Base-by-base conservation (phyloP, 495 filamentous ascomycete species). In the Tuber magnatum region DNA sequence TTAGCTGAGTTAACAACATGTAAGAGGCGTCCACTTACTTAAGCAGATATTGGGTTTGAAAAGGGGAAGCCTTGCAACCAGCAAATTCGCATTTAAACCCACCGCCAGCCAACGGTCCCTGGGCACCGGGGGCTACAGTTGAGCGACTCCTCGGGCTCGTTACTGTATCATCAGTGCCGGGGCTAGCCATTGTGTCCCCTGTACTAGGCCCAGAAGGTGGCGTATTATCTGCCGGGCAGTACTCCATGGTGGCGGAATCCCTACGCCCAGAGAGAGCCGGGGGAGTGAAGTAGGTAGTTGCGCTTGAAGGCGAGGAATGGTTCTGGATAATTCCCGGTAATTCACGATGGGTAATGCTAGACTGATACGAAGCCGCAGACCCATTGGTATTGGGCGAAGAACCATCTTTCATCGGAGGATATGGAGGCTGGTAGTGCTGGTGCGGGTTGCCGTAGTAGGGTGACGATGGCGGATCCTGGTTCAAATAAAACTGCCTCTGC, bases 31-130 rank as follows among this genome's bases (percentile, higher is more conserved):
- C 9, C 35, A 83, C 90, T 85, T 86, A 92, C 91, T 92, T 92
- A 28, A 92, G 83, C 9, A 92, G 84, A 84, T 93, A 92, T 80
- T 98, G 95, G 2, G 95, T 98, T 83, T 97, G 94, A 80, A 99
- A 99, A 8, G 95, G 92, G 32, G 88, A 83, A 65, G 94, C 94
- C 39, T 81, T 94, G 81, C 95, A 99, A 16, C 91, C 92, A 2
- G 87, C 85, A 87, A 88, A 87, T n/a, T 86, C 87, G 83, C 92
- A 94, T 72, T 78, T 83, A 76, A 80, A 85, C 35, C 73, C 83
- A 74, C 82, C 85, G 61, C 71, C 61, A 65, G 77, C 48, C 51
- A 79, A 68, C 14, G 65, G 35, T n/a, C 77, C 77, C 42, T 72
- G 82, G 74, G 73, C 81, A 76, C 73, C 77, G 78, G 70, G 74